Base-by-base conservation (phyloP, 2,329 filamentous ascomycete species). In the Nigrospora osmanthi region DNA sequence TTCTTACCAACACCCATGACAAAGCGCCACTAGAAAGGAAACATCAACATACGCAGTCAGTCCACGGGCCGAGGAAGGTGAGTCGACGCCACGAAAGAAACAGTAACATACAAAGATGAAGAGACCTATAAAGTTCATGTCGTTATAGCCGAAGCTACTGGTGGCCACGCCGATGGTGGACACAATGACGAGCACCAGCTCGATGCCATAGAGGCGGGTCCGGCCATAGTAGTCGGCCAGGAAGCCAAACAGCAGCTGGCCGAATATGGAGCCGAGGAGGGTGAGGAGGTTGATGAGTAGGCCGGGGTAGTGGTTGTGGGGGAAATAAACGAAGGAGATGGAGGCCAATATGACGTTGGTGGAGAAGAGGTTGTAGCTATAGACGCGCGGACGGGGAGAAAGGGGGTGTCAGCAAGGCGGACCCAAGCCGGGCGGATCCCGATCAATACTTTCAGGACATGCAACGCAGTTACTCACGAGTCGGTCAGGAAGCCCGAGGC, bases 131-230 rank as follows among this genome's bases (percentile, higher is more conserved):
- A 76, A 76, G 9, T 68, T 71, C 53, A 76, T 62, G 50, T 73
- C 70, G 35, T 64, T 60, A 52, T 71, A 73, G 31, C 73, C 72
- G 50, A 66, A 66, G 47, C 69, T 75, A 44, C 68, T 72, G 0
- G 72, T 75, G n/a, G 72, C 72, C 3, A 76, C 70, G 10, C 75
- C 75, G 48, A 78, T 72, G n/a, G 74, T 78, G 14, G 73, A 76
- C 10, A 77, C 68, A 42, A 78, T 75, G 39, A 78, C 74, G 11
- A 78, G 70, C 14, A 76, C 63, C 13, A 78, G 61, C 55, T 78
- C 74, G 43, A 78, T 71, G n/a, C 75, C 75, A 46, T 78, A 78
- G 3, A 78, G 64, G 5, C 71, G 67, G 12, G 75, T 77, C 16
- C 75, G 68, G n/a, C 74, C 75, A 55, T 72, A 74, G 45, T 68